Percentiles rank a stretch among this genome's conserved stretches.
Conservation (phyloP, 495 filamentous ascomycete genomes). For the Chaetomidium leptoderma region DNA sequence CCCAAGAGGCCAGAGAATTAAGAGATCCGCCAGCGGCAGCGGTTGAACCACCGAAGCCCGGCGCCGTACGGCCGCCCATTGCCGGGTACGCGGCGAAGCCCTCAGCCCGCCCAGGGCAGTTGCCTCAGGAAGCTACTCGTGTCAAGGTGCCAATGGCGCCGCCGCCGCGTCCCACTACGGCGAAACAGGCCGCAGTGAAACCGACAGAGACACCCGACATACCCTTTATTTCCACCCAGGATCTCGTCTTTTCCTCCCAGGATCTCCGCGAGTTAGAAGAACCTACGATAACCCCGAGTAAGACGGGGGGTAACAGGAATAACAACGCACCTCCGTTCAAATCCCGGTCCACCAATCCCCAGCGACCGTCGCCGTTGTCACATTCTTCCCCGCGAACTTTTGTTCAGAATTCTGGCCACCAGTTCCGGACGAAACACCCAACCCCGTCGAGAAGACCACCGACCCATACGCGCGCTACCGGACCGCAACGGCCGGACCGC, state of each 20-base stretch:
- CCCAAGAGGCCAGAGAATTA: slow-evolving; percentile 45
- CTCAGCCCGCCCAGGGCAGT: not conserved
- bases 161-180: not conserved
- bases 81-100: not conserved
- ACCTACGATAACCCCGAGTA: slow-evolving; percentile 19
- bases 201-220: slow-evolving; percentile 19
- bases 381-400: not conserved
- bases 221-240: slow-evolving; percentile 43
- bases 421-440: not conserved
- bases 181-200: not conserved
- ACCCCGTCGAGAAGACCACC: too few relatives aligned
- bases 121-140: not conserved
- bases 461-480: not conserved
- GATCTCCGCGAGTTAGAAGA: slow-evolving; percentile 44
- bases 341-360: not conserved
- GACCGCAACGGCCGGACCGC: too few relatives aligned
- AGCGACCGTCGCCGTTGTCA: not conserved
- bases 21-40: slow-evolving; percentile 8
- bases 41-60: not conserved
- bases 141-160: not conserved
- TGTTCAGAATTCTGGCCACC: not conserved
- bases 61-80: not conserved
- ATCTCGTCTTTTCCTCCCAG: slow-evolving; percentile 44
- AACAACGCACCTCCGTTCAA: not conserved
- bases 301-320: not conserved